Evolutionary conservation across 306 rosid species (phyloP), one percentile per base, ranked within the genome.

Genomic region (Alnus glutinosa): DNA sequence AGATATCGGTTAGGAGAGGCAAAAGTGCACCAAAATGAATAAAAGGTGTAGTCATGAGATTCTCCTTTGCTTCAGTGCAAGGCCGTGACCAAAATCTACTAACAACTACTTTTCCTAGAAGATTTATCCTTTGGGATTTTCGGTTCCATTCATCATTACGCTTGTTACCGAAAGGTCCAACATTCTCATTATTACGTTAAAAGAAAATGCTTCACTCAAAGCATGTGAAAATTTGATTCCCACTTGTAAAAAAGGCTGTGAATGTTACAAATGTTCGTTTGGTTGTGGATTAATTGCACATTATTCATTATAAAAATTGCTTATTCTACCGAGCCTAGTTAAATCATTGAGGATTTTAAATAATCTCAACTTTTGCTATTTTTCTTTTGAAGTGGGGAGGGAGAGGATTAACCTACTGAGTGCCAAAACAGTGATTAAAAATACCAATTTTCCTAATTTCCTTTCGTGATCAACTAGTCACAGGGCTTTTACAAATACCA

Each of bases 191-290:
- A 83, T 77, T 83, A 55, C 74, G 70, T 28, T 15, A 75, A 64
- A 62, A 72, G 28, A 6, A 66, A 12, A 37, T 67, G 48, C 51
- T 62, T 50, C 83, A 46, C 51, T 71, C 77, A 81, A 81, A 83
- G 52, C 85, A 83, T 84, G 88, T 79, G 91, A 23, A 83, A 79
- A 48, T 46, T 79, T 78, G 75, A 86, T 85, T 82, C 88, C 76
- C 88, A 57, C 66, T 73, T 30, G 63, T 47, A 39, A 61, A 77
- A 82, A 81, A 85, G n/a, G 83, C 58, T 77, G 58, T 50, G 62
- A 69, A 50, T 79, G 50, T 66, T n/a, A 55, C 5, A n/a, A 51
- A 80, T 32, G 13, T 6, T 71, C 46, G 8, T 13, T 63, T 47
- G 58, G 7, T 55, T 32, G 51, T 61, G 46, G 15, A 19, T 81